phyloP scores from a whole-genome alignment of 352 stramenopile species.

The Pythium myriotylum region DNA sequence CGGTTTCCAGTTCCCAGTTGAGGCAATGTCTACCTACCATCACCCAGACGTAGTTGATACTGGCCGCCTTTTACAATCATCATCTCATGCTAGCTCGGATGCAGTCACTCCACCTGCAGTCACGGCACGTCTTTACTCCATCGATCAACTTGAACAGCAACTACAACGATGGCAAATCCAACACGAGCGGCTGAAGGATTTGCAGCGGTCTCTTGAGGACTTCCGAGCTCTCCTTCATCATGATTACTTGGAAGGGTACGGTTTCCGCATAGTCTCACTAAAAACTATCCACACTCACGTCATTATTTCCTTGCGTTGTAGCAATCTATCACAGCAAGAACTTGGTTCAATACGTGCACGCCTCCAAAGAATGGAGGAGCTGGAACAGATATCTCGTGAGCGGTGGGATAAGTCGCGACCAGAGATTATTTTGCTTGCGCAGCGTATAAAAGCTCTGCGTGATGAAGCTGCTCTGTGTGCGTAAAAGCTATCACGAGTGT shows the following conservation, averaged over 20 bases:
- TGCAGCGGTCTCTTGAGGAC: constrained; percentile 25
- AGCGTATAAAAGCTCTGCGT: constrained; percentile 21
- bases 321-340: constrained; percentile 13
- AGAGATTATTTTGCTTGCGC: constrained; percentile 35
- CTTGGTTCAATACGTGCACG: constrained; percentile 17
- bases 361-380: constrained; percentile 24
- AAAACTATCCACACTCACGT: background rate
- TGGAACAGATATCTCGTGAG: constrained; percentile 12
- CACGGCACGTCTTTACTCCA: background rate
- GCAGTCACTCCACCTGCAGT: no score
- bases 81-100: no score
- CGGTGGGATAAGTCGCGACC: constrained; percentile 23
- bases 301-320: constrained; percentile 1
- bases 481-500: constrained; percentile 12
- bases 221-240: constrained; percentile 24
- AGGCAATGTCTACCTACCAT: no score
- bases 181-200: constrained; percentile 20
- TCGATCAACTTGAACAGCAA: constrained; percentile 27
- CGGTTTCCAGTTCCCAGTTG: constrained; percentile 25
- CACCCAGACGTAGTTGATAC: no score
- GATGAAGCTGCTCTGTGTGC: background rate
- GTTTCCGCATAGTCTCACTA: background rate
- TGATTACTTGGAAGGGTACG: constrained; percentile 21
- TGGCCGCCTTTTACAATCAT: no score
- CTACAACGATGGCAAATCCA: constrained; percentile 23